A percentile compares a stretch with the other conserved stretches of the same genome.
Conservation (phyloP, 768 basidiomycete species). For the Leccinum uliginosum region DNA sequence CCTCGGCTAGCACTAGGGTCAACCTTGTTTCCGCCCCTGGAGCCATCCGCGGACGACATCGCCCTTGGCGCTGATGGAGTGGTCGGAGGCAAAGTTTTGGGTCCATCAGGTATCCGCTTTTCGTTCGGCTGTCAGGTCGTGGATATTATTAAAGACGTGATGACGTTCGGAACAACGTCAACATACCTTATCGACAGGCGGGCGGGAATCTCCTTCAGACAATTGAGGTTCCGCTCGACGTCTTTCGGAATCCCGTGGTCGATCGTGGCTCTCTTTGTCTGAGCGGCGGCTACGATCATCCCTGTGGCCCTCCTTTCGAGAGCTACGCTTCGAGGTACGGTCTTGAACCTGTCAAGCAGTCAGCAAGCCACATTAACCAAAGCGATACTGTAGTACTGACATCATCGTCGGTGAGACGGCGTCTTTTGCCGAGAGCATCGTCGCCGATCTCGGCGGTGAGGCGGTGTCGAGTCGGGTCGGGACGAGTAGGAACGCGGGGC, state of each 20-base stretch:
- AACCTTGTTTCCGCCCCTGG: constrained; percentile 36
- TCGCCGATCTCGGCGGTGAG: constrained; percentile 43
- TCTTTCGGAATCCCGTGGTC: constrained; percentile 63
- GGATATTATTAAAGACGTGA: constrained; percentile 4
- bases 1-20: constrained; percentile 35
- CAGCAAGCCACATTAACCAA: constrained; percentile 5
- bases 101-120: constrained; percentile 54
- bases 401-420: constrained; percentile 68
- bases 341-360: constrained; percentile 47
- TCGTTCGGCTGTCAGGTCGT: constrained; percentile 39
- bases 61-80: constrained; percentile 71
- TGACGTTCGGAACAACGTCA: not conserved
- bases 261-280: constrained; percentile 68
- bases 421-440: constrained; percentile 69
- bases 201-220: constrained; percentile 46
- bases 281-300: constrained; percentile 68
- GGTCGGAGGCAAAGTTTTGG: constrained; percentile 49
- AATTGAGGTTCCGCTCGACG: constrained; percentile 60
- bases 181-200: constrained; percentile 61
- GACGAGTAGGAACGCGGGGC: constrained; percentile 56
- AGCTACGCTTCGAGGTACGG: constrained; percentile 73
- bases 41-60: constrained; percentile 51
- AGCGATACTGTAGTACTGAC: constrained; percentile 42
- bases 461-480: constrained; percentile 57
- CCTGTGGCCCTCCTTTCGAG: constrained; percentile 72